Conservation (phyloP, 345 rosid species). For the Garcia nutans region DNA sequence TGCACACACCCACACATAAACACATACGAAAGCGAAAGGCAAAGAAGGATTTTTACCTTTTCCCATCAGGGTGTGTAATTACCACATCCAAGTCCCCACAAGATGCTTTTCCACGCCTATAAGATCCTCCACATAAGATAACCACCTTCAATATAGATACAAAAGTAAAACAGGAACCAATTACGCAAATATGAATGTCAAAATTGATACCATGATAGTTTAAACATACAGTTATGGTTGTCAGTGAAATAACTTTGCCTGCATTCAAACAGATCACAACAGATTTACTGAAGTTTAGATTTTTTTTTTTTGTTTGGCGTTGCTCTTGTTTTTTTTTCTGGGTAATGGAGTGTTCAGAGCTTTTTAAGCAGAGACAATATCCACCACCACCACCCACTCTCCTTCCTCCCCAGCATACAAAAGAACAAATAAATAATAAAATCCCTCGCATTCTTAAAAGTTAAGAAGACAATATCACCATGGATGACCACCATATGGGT, state of each 20-base stretch:
- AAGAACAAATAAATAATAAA: too few species aligned
- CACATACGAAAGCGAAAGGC: not conserved
- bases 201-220: conserved; percentile 3
- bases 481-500: not conserved
- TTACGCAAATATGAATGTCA: conserved; percentile 6
- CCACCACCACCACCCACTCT: too few species aligned
- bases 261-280: not conserved
- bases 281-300: not conserved
- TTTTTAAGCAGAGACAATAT: not conserved
- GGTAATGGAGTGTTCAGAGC: not conserved
- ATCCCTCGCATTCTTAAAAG: not conserved
- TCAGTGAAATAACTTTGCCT: not conserved
- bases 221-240: not conserved
- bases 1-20: too few species aligned
- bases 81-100: conserved; percentile 91
- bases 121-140: conserved; percentile 92
- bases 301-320: too few species aligned
- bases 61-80: conserved; percentile 85
- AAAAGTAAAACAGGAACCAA: not conserved
- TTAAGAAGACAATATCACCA: not conserved
- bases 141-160: conserved; percentile 46
- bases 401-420: too few species aligned
- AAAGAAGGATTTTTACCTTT: conserved; percentile 46
- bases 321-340: not conserved
- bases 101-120: conserved; percentile 91